Base-by-base conservation (phyloP, 805 yeast genomes). In the Candida alai region DNA sequence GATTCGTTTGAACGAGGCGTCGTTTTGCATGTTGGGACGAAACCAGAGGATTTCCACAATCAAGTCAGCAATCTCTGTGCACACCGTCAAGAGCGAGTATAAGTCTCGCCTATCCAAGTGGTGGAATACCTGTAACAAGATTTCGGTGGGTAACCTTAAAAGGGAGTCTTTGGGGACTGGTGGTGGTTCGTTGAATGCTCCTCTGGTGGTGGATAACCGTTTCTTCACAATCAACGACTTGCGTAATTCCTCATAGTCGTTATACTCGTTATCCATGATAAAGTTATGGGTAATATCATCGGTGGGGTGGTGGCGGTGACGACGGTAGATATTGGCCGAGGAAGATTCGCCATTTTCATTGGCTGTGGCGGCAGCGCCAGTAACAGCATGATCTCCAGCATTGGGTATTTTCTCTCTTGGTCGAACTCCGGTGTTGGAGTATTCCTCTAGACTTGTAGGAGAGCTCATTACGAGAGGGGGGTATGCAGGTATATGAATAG, bases 41-140 rank as follows among this genome's bases (percentile, higher is more conserved):
- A 85, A 84, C 94, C 96, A 89, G 19, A 89, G 63, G 26, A 81
- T 68, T 48, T 85, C 95, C 8, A 87, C 78, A 10, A 84, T 78
- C 26, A 84, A 65, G 44, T 77, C 74, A 8, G 88, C 84, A 83
- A 95, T 88, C 41, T 78, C 73, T 47, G 76, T 78, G 58, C 95
- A 88, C 6, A 86, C 89, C 1, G 86, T 68, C 41, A 86, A 62
- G 15, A 82, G 58, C 10, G 76, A 66, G 18, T 76, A 77, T 39
- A 80, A 61, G 47, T 82, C 88, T 43, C 72, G 76, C 26, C 81
- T 70, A 30, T 70, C 76, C 33, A 83, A 60, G 40, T 79, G 71
- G 34, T 84, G 80, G 40, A 84, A 77, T 2, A 84, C 76, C 43
- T 80, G 68, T 31, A 80, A 70, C 27, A 84, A 54, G 13, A 84